Evolutionary conservation across 2,329 filamentous ascomycete species (phyloP).

Genomic region (Epichloe gansuensis): DNA sequence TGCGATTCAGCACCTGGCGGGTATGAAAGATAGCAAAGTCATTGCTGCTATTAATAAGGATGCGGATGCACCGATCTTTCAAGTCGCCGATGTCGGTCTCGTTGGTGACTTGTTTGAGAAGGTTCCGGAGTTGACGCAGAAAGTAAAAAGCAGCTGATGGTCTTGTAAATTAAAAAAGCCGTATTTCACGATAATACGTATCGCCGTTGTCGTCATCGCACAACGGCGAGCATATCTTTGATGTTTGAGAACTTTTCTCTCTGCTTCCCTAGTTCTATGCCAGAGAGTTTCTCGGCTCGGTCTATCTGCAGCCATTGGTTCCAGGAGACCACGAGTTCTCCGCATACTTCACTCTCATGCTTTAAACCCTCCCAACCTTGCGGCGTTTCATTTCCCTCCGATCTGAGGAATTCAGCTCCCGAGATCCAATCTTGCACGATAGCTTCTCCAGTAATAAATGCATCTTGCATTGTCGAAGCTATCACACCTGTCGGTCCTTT

Average conservation of each 20-base stretch:
- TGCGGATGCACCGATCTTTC: slow-evolving; percentile 91
- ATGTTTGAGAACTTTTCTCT: slow-evolving; percentile 56
- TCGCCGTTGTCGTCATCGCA: slow-evolving; percentile 21
- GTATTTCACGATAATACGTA: neutral
- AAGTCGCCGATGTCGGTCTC: slow-evolving; percentile 89
- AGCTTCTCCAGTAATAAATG: slow-evolving; percentile 76
- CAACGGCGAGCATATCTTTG: slow-evolving; percentile 43
- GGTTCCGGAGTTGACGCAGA: slow-evolving; percentile 91
- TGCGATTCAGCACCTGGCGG: slow-evolving; percentile 93
- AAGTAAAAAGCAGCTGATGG: slow-evolving; percentile 52
- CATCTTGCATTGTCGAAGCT: slow-evolving; percentile 89
- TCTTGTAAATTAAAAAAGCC: slow-evolving; percentile 3
- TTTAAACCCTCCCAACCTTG: slow-evolving; percentile 68
- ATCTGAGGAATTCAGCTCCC: slow-evolving; percentile 26
- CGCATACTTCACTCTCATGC: slow-evolving; percentile 38
- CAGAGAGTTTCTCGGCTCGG: slow-evolving; percentile 55
- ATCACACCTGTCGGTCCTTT: slow-evolving; percentile 90
- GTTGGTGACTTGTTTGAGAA: slow-evolving; percentile 94
- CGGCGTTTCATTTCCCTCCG: slow-evolving; percentile 1
- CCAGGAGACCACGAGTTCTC: slow-evolving; percentile 61
- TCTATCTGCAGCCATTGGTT: slow-evolving; percentile 77
- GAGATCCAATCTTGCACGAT: slow-evolving; percentile 64
- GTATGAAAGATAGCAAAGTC: slow-evolving; percentile 99
- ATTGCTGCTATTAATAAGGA: slow-evolving; percentile 99
- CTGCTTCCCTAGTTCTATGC: slow-evolving; percentile 56